Conservation (phyloP, 2,329 filamentous ascomycete genomes). For the Aspergillus novoparasiticus region DNA sequence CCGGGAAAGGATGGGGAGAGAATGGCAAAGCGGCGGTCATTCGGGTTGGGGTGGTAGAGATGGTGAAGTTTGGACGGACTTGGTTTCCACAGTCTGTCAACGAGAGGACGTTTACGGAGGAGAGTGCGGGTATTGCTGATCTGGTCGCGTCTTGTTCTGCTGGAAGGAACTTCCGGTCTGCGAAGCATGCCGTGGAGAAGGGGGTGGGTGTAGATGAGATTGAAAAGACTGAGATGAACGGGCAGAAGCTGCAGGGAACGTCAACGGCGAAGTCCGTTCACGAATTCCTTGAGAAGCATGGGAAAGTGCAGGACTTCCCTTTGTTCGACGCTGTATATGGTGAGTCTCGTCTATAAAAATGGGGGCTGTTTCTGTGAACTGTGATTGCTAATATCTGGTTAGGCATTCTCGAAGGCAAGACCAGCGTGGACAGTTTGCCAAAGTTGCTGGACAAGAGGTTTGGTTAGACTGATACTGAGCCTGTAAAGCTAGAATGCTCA, state of each 20-base stretch:
- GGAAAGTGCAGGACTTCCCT: conserved; percentile 16
- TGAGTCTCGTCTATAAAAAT: not conserved
- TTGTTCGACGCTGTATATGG: conserved; percentile 11
- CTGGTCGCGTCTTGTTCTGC: conserved; percentile 19
- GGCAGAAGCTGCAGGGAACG: conserved; percentile 21
- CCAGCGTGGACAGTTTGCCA: not conserved
- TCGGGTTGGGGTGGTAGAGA: conserved; percentile 87
- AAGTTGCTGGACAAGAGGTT: not conserved
- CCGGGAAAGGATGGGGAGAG: conserved; percentile 90
- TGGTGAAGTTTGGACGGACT: conserved; percentile 77
- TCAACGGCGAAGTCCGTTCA: conserved; percentile 18
- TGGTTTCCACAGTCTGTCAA: conserved; percentile 22
- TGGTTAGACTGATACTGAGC: not conserved
- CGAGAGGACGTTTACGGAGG: conserved; percentile 21
- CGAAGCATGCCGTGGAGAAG: conserved; percentile 19
- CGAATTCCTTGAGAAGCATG: conserved; percentile 17
- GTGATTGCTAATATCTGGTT: not conserved
- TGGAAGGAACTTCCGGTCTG: conserved; percentile 21
- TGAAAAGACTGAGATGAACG: conserved; percentile 21
- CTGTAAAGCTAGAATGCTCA: not conserved
- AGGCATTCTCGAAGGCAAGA: not conserved
- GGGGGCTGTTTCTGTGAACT: too few species aligned
- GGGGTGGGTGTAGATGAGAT: conserved; percentile 20
- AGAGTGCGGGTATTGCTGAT: conserved; percentile 28
- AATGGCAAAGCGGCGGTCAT: conserved; percentile 95